Evolutionary conservation across 371 early-diverging fungal species (phyloP).

Genomic region (Conidiobolus incongruus): DNA sequence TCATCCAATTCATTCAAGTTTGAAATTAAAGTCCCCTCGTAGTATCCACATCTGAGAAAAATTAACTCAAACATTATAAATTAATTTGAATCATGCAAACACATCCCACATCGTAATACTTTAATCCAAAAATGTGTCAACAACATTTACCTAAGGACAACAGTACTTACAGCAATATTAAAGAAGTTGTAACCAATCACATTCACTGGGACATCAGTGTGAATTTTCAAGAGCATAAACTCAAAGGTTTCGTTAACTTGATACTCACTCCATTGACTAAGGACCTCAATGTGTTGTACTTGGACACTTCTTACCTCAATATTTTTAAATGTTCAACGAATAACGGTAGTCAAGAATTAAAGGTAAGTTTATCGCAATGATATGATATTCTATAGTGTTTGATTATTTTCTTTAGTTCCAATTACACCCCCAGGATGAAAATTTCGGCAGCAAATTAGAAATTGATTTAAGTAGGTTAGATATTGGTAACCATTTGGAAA

Average conservation of each 20-base stretch:
- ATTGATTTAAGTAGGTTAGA: conserved; percentile 28
- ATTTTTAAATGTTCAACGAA: conserved; percentile 22
- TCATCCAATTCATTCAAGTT: no score
- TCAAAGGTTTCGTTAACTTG: conserved; percentile 42
- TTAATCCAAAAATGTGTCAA: no score
- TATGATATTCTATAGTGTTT: neutral
- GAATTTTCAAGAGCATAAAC: conserved; percentile 43
- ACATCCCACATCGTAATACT: no score
- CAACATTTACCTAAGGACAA: conserved; percentile 25
- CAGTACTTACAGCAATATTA: conserved; percentile 61
- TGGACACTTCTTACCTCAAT: conserved; percentile 50
- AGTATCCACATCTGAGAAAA: no score
- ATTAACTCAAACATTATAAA: no score
- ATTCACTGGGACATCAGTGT: conserved; percentile 48
- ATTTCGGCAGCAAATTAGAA: conserved; percentile 53
- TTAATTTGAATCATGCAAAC: no score
- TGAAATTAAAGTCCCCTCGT: no score
- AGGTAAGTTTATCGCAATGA: conserved; percentile 13
- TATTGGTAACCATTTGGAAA: conserved; percentile 15
- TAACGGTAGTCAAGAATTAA: conserved; percentile 10
- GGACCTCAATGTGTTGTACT: conserved; percentile 31
- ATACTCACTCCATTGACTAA: conserved; percentile 20
- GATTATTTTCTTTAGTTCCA: conserved; percentile 15
- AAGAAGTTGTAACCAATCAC: conserved; percentile 41
- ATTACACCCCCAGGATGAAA: conserved; percentile 25